Percentiles rank a stretch among this genome's conserved stretches.
These are phyloP conservation scores for Blastobotrys niveus DNA, from an alignment of 1,139 yeast species.

Conservation along the genomic window DNA sequence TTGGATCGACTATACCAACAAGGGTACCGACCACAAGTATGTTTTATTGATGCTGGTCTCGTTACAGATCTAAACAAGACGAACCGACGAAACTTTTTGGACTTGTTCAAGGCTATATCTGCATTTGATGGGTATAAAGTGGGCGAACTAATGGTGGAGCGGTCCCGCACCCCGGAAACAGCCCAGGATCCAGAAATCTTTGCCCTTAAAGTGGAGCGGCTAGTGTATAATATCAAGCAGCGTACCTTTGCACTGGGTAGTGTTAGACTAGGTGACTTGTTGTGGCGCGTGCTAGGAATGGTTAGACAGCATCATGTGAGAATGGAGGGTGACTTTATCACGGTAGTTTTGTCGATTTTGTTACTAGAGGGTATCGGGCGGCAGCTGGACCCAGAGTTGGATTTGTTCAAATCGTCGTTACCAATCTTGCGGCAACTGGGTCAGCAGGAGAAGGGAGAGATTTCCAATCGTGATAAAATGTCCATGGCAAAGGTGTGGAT, in stretches of 20 bases:
- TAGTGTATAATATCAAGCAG: slow-evolving; percentile 74
- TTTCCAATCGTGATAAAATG: slow-evolving; percentile 55
- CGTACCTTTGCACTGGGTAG: slow-evolving; percentile 91
- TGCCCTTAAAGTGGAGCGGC: slow-evolving; percentile 77
- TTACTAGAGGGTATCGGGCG: slow-evolving; percentile 92
- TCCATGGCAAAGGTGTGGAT: slow-evolving; percentile 90
- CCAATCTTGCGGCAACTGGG: slow-evolving; percentile 86
- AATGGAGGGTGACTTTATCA: slow-evolving; percentile 95
- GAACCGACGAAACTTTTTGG: slow-evolving; percentile 81
- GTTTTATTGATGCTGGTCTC: slow-evolving; percentile 88
- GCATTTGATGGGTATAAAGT: slow-evolving; percentile 92
- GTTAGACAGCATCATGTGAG: slow-evolving; percentile 91
- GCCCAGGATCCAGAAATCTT: slow-evolving; percentile 79
- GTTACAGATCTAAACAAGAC: slow-evolving; percentile 78
- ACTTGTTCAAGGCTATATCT: slow-evolving; percentile 79
- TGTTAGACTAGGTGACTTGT: slow-evolving; percentile 83
- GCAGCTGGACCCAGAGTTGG: slow-evolving; percentile 86
- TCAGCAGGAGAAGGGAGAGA: slow-evolving; percentile 47
- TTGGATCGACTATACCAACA: slow-evolving; percentile 48
- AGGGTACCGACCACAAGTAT: slow-evolving; percentile 79
- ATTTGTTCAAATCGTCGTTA: slow-evolving; percentile 87
- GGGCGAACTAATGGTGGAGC: slow-evolving; percentile 90
- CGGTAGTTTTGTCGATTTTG: slow-evolving; percentile 86
- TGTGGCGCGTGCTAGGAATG: slow-evolving; percentile 83
- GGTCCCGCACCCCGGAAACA: slow-evolving; percentile 91